Evolutionary conservation across 768 basidiomycete species (phyloP), one percentile per base, ranked within the genome.

Genomic region (Calocybe gangraenosa): DNA sequence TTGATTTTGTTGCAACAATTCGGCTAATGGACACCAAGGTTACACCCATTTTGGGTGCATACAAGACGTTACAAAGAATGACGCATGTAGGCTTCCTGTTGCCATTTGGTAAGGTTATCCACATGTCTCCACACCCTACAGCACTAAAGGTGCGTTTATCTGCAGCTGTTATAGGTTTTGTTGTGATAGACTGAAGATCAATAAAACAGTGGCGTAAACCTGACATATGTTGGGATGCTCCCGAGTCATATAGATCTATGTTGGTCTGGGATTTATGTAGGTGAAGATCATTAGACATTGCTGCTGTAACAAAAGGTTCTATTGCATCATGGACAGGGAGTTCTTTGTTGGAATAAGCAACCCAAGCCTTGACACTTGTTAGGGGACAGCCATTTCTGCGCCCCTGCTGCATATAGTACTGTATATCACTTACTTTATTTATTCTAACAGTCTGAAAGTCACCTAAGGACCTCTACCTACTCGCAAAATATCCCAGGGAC

Each of bases 81-180:
- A 60, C 34, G 11, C 38, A 38, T 15, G 57, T 52, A 11, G 42
- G 15, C 3, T 17, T 13, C 3, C 18, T 28, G 7, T 49, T 42
- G 17, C 49, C 53, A 37, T 54, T 58, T 8, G 55, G 60, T 3
- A 62, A 21, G 13, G 55, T 45, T 22, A 62, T 36, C 28, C 48
- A 51, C 44, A 62, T 50, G 40, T 54, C 52, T 7, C 58, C 58
- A 23, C 49, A 49, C 15, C 60, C 56, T 4, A 40, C 46, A 10
- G 56, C 58, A 19, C 49, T 43, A 41, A 61, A 59, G 10, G 37
- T 39, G 3, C 51, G 43, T 40, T 58, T 61, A 32, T 61, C 54
- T 18, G 62, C 58, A 5, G 57, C 55, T 5, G 51, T 52, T 31
- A 62, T 57, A 11, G 40, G 45, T 25, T 49, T 48, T 0, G 53